phyloP scores from a whole-genome alignment of 202 grass and related monocot genomes.

The Eragrostis tef region DNA sequence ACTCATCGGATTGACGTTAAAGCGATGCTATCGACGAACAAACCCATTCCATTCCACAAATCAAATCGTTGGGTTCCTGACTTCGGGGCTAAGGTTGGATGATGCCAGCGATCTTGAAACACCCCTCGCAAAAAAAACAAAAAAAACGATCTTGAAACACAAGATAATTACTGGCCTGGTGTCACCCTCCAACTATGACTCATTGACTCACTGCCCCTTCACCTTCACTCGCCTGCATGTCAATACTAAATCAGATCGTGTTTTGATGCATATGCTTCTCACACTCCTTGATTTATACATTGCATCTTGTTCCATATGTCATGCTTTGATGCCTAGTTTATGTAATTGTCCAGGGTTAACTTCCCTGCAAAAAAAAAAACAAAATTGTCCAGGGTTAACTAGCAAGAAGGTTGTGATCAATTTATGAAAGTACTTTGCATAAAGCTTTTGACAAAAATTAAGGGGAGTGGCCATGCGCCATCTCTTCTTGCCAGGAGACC shows the following conservation, averaged over 20 bases:
- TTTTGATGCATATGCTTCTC: neutral
- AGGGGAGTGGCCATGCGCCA: slow-evolving; percentile 11
- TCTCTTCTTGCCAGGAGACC: slow-evolving; percentile 2
- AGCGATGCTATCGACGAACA: neutral
- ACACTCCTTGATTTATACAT: neutral
- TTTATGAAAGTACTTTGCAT: neutral
- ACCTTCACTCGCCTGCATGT: neutral
- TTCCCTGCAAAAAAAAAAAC: too few species aligned
- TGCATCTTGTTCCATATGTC: too few species aligned
- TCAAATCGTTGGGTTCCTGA: too few species aligned
- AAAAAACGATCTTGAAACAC: too few species aligned
- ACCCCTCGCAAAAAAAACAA: neutral
- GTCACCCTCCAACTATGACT: slow-evolving; percentile 23
- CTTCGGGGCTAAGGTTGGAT: neutral
- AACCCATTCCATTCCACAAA: neutral
- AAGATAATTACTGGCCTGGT: neutral
- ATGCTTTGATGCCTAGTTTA: neutral
- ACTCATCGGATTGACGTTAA: neutral
- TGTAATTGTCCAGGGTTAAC: neutral
- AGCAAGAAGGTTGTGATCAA: neutral
- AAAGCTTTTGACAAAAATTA: neutral
- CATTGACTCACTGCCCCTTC: neutral
- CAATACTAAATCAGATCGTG: neutral
- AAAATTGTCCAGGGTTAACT: too few species aligned
- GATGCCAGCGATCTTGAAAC: neutral